These are phyloP conservation scores for Ascochyta fabae DNA, from an alignment of 2,329 filamentous ascomycete genomes.

Conservation along the genomic window DNA sequence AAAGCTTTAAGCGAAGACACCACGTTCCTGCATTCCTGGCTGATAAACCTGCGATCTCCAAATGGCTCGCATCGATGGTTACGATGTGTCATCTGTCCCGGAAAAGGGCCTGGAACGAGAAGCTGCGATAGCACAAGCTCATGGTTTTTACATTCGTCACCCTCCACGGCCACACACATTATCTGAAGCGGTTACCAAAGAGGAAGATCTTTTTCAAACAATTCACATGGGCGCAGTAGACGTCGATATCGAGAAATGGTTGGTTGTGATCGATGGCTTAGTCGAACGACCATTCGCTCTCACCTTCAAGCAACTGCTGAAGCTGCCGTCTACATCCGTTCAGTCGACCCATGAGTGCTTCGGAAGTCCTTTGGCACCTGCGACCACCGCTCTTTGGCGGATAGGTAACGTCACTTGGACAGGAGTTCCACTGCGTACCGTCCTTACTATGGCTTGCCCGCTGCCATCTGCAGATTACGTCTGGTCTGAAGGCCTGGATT, in stretches of 20 bases:
- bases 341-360: constrained; percentile 49
- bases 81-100: constrained; percentile 1
- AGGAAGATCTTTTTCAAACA: constrained; percentile 44
- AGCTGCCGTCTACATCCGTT: constrained; percentile 32
- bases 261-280: constrained; percentile 41
- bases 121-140: constrained; percentile 4
- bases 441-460: constrained; percentile 30
- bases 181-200: constrained; percentile 29
- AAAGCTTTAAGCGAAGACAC: background rate
- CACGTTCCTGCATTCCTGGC: background rate
- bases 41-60: background rate
- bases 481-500: constrained; percentile 42
- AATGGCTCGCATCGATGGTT: background rate
- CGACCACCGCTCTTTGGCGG: constrained; percentile 36
- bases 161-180: constrained; percentile 40
- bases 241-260: constrained; percentile 36
- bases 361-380: constrained; percentile 42
- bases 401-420: constrained; percentile 48
- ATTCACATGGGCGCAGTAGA: constrained; percentile 46
- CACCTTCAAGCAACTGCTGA: constrained; percentile 32
- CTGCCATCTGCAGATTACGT: constrained; percentile 25
- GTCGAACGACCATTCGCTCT: constrained; percentile 37
- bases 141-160: constrained; percentile 28
- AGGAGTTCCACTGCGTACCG: constrained; percentile 34
- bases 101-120: constrained; percentile 1